Evolutionary conservation across 2,329 filamentous ascomycete species (phyloP).

Genomic region (Trichoderma brevicompactum): DNA sequence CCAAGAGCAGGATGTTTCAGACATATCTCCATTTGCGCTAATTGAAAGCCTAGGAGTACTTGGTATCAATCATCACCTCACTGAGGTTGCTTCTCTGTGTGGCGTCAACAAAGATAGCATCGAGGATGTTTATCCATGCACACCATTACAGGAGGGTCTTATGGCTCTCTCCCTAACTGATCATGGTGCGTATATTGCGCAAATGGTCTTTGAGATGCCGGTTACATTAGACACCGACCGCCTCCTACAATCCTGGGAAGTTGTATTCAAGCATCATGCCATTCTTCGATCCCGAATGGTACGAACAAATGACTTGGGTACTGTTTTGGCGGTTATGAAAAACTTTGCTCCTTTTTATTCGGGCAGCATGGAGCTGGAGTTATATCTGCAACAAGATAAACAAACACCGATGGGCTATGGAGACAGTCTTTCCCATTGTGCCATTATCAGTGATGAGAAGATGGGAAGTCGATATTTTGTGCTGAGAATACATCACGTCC

Average conservation of each 20-base stretch:
- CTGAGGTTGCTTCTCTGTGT: no score
- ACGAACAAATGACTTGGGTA: neutral
- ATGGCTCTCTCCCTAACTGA: neutral
- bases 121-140: no score
- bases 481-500: conserved; percentile 6
- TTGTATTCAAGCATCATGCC: neutral
- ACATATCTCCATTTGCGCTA: no score
- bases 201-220: neutral
- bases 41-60: no score
- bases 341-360: no score
- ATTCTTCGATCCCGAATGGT: conserved; percentile 15
- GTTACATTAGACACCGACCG: neutral
- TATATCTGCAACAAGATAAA: neutral
- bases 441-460: no score
- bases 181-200: conserved; percentile 6
- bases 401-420: neutral
- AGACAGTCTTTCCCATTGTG: neutral
- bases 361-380: no score
- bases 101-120: no score
- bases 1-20: no score
- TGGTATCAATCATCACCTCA: no score
- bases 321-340: neutral
- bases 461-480: conserved; percentile 6
- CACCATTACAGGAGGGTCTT: no score
- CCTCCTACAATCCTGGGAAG: conserved; percentile 29